phyloP scores from a whole-genome alignment of 2,329 filamentous ascomycete genomes.

The Trichophyton rubrum region DNA sequence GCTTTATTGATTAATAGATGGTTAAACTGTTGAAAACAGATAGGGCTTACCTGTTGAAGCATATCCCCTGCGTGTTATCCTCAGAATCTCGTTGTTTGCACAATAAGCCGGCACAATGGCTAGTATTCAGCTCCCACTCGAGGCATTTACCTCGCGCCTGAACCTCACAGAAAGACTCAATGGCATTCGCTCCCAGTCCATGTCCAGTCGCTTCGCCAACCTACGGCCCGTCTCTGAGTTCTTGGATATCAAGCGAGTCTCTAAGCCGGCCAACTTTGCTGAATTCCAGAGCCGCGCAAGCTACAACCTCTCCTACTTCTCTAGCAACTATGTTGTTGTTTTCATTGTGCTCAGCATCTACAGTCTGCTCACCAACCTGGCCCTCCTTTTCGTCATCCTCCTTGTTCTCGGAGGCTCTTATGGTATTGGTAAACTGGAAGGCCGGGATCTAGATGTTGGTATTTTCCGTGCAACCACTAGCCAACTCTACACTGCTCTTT shows the following conservation, averaged over 20 bases:
- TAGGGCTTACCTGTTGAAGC: background rate
- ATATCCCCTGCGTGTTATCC: background rate
- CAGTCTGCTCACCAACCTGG: slow-evolving; percentile 74
- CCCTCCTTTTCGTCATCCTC: slow-evolving; percentile 83
- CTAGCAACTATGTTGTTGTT: slow-evolving; percentile 92
- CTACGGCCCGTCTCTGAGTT: slow-evolving; percentile 86
- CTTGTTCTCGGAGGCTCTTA: slow-evolving; percentile 78
- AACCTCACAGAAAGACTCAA: slow-evolving; percentile 78
- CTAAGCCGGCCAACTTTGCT: slow-evolving; percentile 81
- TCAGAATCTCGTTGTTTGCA: background rate
- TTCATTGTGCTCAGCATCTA: slow-evolving; percentile 96
- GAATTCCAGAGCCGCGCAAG: slow-evolving; percentile 87
- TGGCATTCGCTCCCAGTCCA: slow-evolving; percentile 63
- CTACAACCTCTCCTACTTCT: slow-evolving; percentile 95
- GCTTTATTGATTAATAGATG: background rate
- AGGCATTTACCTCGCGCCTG: slow-evolving; percentile 79
- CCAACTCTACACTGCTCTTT: slow-evolving; percentile 83
- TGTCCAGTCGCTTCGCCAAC: slow-evolving; percentile 79
- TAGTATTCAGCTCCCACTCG: slow-evolving; percentile 83
- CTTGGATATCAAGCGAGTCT: slow-evolving; percentile 87
- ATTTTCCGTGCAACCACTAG: slow-evolving; percentile 72
- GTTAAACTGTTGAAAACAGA: background rate
- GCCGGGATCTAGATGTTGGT: slow-evolving; percentile 77
- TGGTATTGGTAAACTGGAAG: slow-evolving; percentile 79
- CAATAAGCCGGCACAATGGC: slow-evolving; percentile 46